Base-by-base conservation (phyloP, 129 eudicot genomes). In the Escallonia herrerae region DNA sequence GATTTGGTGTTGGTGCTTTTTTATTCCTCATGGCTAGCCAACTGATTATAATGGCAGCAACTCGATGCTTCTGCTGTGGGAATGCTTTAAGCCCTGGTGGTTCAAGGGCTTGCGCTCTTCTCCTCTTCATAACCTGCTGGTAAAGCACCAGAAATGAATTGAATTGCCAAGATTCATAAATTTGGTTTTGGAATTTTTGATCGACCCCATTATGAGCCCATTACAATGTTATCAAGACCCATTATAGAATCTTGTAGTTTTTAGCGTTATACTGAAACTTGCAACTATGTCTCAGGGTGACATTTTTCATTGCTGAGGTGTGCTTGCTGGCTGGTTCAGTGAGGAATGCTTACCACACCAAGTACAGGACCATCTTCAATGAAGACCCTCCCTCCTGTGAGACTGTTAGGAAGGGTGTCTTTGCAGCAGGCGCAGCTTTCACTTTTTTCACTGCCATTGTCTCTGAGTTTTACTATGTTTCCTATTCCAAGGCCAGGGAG, bases 271-370 rank as follows among this genome's bases (percentile, higher is more conserved):
- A 22, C 33, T 41, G 3, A 51, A 53, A 11, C 5, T 43, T 61
- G 14, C 44, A 3, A 4, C 62, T 40, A 40, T 50, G 72, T 54
- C 15, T 62, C 75, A 91, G 98, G 98, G 71, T 91, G 44, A 43
- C 87, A 14, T 91, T 91, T 69, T 50, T 88, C 5, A 77, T 91
- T 39, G 98, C 96, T 0, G 98, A 88, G 83, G 73, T 68, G 0
- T 87, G 98, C 81, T 76, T 91, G 76, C 81, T 91, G 6, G 98
- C 96, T 44, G 98, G 98, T 63, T 91, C 98, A 63, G 96, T 83
- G 66, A 81, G 81, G 73, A 91, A 91, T 38, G 98, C 84, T 5
- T 85, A 91, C 73, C 98, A 91, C 84, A 85, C 89, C 60, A 85
- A 85, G 65, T 91, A 91, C 77, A 67, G 80, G 48, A 80, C 82